Percentiles rank a stretch among this genome's conserved stretches.
These are phyloP conservation scores for Xanthoconium stramineum DNA, from an alignment of 768 basidiomycete genomes.

Conservation along the genomic window DNA sequence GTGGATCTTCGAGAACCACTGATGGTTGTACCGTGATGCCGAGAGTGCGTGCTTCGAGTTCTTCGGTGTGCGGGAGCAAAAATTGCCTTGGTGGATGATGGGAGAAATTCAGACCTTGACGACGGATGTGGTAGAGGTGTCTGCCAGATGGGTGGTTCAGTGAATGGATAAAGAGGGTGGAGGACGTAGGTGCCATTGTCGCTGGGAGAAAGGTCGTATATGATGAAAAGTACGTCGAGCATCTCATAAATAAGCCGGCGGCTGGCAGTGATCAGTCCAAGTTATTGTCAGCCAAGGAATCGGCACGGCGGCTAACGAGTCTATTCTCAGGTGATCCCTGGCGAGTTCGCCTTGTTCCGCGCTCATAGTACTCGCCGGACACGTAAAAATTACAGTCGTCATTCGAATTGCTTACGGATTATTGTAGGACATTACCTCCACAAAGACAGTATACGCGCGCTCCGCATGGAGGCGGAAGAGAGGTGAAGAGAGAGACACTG, in stretches of 20 bases:
- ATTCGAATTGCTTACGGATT: not conserved
- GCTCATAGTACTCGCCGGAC: not conserved
- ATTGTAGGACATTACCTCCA: not conserved
- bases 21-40: conserved; percentile 9
- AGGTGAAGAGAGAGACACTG: not conserved
- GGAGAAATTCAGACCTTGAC: conserved; percentile 6
- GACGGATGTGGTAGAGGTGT: conserved; percentile 15
- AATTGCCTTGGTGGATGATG: conserved; percentile 1
- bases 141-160: conserved; percentile 4
- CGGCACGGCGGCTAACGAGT: conserved; percentile 20
- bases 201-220: not conserved
- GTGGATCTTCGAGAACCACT: not conserved
- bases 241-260: conserved; percentile 26
- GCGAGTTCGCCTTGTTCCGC: not conserved
- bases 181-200: conserved; percentile 23
- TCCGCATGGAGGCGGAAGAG: too few relatives aligned
- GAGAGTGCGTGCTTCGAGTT: conserved; percentile 4
- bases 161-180: conserved; percentile 1
- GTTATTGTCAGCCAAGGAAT: conserved; percentile 13
- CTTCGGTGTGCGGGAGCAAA: not conserved
- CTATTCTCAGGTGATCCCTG: not conserved
- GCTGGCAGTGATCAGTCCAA: conserved; percentile 18
- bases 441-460: too few relatives aligned
- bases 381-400: not conserved
- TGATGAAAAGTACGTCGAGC: not conserved